Base-by-base conservation (phyloP, 1,284 basidiomycete species). In the Testicularia cyperi region DNA sequence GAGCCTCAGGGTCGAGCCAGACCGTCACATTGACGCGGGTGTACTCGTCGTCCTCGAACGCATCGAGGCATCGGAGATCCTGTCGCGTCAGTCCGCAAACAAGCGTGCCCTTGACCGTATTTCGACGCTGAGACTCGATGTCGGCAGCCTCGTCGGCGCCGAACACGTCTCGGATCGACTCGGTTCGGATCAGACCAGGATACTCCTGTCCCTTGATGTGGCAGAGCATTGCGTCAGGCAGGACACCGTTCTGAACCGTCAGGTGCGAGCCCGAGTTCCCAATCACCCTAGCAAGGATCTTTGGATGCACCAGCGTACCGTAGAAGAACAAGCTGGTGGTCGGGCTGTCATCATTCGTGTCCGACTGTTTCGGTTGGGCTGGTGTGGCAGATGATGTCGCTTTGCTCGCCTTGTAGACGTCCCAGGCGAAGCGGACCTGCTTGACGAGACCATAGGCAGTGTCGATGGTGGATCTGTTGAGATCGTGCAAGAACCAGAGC, bases 1-100 rank as follows among this genome's bases (percentile, higher is more conserved):
- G 38, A 4, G 51, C 10, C 3, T 6, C 8, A 5, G 49, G 33
- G 21, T 62, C 62, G 0, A 40, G 41, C 8, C 49, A 32, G 19
- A 68, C 40, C 7, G 14, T 9, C 1, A 62, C 54, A 5, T 15
- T 31, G 1, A 21, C 23, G 2, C 66, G 63, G 0, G 31, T 34
- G 30, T 69, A 69, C 28, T 69, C 64, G 27, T 66, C 60, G 14
- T 58, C 66, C 21, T 69, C 66, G 27, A 69, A 69, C 2, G 49
- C 38, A 20, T 69, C 66, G 3, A 69, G 51, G 27, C 45, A 52
- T 9, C 35, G 26, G 25, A 69, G 10, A 23, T 69, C 66, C 16
- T 34, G 12, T 1, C 22, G 23, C 4, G 47, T 63, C 25, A 69
- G 43, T 0, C 66, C 66, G 13, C 35, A 31, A 2, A 65, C 64